A percentile compares a stretch with the other conserved stretches of the same genome.
Evolutionary conservation across 1,284 basidiomycete genomes (phyloP).

Genomic region (Schizophyllum commune): DNA sequence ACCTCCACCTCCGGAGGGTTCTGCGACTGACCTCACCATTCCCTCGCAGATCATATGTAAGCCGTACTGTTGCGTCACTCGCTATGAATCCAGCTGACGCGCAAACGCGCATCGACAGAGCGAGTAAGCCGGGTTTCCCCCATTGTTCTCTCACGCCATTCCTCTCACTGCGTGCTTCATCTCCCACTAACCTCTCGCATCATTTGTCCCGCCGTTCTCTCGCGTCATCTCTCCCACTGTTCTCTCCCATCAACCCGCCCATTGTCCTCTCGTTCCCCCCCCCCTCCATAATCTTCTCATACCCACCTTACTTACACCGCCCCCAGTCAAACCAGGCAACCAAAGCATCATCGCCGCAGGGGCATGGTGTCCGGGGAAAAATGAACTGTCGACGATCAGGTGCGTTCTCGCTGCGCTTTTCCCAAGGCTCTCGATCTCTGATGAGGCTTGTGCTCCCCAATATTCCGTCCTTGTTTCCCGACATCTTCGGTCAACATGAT

Average conservation of each 20-base stretch:
- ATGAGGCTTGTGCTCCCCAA: not conserved
- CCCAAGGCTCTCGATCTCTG: not conserved
- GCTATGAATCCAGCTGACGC: not conserved
- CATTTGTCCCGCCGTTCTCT: not conserved
- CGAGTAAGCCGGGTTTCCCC: not conserved
- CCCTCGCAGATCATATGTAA: slow-evolving; percentile 36
- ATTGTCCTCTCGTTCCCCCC: not conserved
- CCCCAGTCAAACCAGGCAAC: slow-evolving; percentile 60
- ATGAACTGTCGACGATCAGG: slow-evolving; percentile 72
- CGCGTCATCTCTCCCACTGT: slow-evolving; percentile 2
- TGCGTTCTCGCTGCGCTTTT: slow-evolving; percentile 19
- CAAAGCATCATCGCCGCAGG: slow-evolving; percentile 74
- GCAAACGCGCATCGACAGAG: slow-evolving; percentile 1
- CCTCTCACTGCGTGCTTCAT: not conserved
- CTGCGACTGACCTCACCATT: not conserved
- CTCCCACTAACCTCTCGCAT: not conserved
- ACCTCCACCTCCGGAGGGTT: not conserved
- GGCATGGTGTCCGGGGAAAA: slow-evolving; percentile 76
- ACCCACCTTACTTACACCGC: no score
- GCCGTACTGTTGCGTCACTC: slow-evolving; percentile 11
- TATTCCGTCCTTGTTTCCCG: no score
- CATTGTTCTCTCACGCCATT: not conserved
- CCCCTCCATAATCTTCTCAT: no score
- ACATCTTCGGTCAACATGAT: no score
- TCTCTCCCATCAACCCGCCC: not conserved